Evolutionary conservation across 495 filamentous ascomycete species (phyloP), one percentile per base, ranked within the genome.

Genomic region (Penicillium flavigenum): DNA sequence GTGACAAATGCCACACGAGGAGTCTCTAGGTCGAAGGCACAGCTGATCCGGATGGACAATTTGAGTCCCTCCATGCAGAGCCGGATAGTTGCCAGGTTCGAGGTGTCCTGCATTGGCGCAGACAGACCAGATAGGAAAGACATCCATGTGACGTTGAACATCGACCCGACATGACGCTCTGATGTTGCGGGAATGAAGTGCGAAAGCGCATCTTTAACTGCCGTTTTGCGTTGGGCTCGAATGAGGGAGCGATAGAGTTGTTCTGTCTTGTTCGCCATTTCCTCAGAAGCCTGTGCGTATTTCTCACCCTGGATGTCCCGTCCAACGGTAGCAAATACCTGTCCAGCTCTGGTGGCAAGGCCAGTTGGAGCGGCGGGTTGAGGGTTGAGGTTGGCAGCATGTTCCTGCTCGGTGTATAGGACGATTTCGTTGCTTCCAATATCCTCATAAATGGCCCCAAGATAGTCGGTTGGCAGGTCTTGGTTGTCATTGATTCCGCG

Each of bases 61-160:
- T 92, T 96, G 78, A 96, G 88, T 4, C 94, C 94, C 67, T 98
- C 94, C 78, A 98, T 87, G 66, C 95, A 97, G 5, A 95, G 74
- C 65, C 85, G 88, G 66, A 97, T 92, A 19, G 90, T 89, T 63
- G 96, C 90, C 19, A 96, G 78, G 67, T 96, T 94, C 51, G 95
- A 88, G 0, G 90, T 89, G 66, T 93, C 90, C 63, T 96, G 93
- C 72, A 91, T 91, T 56, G 91, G 86, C 27, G 89, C 91, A 4
- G 94, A 96, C 26, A 98, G 80, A 0, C 91, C 91, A 10, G 91
- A 96, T 66, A 98, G 86, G 73, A 96, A 96, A 19, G 93, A 94
- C 93, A 97, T 99, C 94, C 94, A 99, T 0, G 90, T 95, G 16
- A 96, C 92, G 61, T 98, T 92, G 62, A 99, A 99, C 93, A 99